These are phyloP conservation scores for Sclerotinia trifoliorum DNA, from an alignment of 2,329 filamentous ascomycete species.

Conservation along the genomic window DNA sequence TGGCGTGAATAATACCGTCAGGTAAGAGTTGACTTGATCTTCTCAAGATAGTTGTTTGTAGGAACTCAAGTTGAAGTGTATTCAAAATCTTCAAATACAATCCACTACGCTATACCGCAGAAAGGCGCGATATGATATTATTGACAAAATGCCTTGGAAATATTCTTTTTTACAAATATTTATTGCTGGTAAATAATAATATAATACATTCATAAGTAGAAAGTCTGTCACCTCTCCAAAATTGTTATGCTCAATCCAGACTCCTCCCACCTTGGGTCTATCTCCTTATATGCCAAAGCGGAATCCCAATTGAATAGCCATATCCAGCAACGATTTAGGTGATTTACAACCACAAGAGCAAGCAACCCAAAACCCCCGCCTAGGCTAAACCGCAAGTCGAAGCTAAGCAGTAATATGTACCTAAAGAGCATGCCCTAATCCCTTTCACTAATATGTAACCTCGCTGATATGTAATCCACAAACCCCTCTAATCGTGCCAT, in stretches of 20 bases:
- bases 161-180: not conserved
- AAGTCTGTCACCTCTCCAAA: not conserved
- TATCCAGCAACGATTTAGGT: conserved; percentile 21
- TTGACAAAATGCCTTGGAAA: not conserved
- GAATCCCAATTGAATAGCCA: conserved; percentile 19
- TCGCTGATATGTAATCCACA: conserved; percentile 20
- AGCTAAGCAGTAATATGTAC: conserved; percentile 21
- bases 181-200: not conserved
- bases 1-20: not conserved
- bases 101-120: not conserved
- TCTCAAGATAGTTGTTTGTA: not conserved
- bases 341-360: not conserved
- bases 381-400: conserved; percentile 19
- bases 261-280: conserved; percentile 6
- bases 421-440: conserved; percentile 9
- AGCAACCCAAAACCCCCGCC: conserved; percentile 13
- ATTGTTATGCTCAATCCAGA: not conserved
- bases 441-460: conserved; percentile 19
- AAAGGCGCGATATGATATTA: not conserved
- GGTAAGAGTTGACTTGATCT: not conserved
- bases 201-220: conserved; percentile 19
- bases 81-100: not conserved
- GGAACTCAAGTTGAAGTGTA: not conserved
- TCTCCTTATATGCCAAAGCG: conserved; percentile 21
- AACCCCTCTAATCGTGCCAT: conserved; percentile 23